Conservation (phyloP, 2,329 filamentous ascomycete species). For the Tolypocladium capitatum region DNA sequence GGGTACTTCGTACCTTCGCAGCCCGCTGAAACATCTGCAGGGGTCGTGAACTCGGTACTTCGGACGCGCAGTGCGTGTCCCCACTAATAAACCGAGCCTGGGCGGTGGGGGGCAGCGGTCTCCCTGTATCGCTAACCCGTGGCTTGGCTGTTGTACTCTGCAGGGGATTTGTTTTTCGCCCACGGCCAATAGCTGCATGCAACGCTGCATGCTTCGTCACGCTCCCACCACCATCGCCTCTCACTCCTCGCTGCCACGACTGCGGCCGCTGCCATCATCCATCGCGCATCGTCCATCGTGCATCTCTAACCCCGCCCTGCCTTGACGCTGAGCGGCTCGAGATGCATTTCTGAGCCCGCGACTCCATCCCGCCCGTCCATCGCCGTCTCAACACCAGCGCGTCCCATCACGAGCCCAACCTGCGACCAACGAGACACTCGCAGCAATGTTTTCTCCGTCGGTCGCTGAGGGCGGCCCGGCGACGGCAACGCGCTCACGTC, state of each 20-base stretch:
- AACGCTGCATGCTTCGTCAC: constrained; percentile 10
- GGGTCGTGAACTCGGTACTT: not conserved
- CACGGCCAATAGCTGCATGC: constrained; percentile 14
- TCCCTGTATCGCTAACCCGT: too few species aligned
- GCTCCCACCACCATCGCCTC: constrained; percentile 8
- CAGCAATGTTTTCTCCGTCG: constrained; percentile 46
- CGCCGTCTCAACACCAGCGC: constrained; percentile 4
- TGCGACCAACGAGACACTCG: not conserved
- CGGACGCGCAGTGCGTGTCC: not conserved
- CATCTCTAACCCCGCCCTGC: constrained; percentile 1
- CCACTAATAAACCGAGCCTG: not conserved
- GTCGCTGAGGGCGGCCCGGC: constrained; percentile 37
- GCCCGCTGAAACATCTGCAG: not conserved
- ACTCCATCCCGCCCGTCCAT: constrained; percentile 4
- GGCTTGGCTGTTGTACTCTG: too few species aligned
- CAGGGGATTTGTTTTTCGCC: constrained; percentile 14
- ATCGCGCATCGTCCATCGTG: constrained; percentile 3
- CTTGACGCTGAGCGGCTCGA: constrained; percentile 8
- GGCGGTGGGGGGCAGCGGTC: too few species aligned
- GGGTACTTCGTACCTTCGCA: not conserved
- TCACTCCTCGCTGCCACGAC: not conserved
- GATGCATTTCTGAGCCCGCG: constrained; percentile 13
- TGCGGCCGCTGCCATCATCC: not conserved
- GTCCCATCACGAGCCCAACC: constrained; percentile 5
- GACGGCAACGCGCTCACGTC: constrained; percentile 45